Evolutionary conservation across 345 rosid genomes (phyloP).

Genomic region (Linum trigynum): DNA sequence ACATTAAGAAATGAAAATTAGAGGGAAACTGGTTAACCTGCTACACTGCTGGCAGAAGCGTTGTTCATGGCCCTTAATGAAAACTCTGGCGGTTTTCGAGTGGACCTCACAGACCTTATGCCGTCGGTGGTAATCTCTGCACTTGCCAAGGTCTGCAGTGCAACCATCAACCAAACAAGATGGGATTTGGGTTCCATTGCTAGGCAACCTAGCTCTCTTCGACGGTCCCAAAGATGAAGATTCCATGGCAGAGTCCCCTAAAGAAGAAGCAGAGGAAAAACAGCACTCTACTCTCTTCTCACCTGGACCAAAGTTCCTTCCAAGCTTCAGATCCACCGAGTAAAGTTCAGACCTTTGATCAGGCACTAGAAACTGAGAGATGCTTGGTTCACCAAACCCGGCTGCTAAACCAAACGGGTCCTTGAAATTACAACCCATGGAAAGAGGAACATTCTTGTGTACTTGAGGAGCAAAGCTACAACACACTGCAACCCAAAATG

Average conservation of each 20-base stretch:
- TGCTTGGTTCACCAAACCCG: slow-evolving; percentile 13
- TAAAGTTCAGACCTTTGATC: slow-evolving; percentile 13
- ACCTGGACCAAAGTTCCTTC: slow-evolving; percentile 21
- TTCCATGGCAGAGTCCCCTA: slow-evolving; percentile 35
- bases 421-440: slow-evolving; percentile 20
- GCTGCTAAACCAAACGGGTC: slow-evolving; percentile 12
- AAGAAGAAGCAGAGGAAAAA: background rate
- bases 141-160: slow-evolving; percentile 49
- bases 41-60: slow-evolving; percentile 88
- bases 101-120: slow-evolving; percentile 73
- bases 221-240: slow-evolving; percentile 37
- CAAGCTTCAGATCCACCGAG: slow-evolving; percentile 23
- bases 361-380: slow-evolving; percentile 13
- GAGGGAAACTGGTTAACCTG: slow-evolving; percentile 27
- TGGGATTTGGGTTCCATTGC: slow-evolving; percentile 32
- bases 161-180: slow-evolving; percentile 78
- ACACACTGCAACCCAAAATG: background rate
- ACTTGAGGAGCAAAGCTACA: background rate
- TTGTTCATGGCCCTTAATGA: slow-evolving; percentile 47
- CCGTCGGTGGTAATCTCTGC: slow-evolving; percentile 65
- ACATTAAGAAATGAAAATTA: too few species aligned
- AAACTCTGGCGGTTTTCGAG: slow-evolving; percentile 53
- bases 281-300: slow-evolving; percentile 4
- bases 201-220: slow-evolving; percentile 40
- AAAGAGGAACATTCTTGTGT: background rate